These are phyloP conservation scores for Iris pallida DNA, from an alignment of 116 monocot species.

Conservation along the genomic window DNA sequence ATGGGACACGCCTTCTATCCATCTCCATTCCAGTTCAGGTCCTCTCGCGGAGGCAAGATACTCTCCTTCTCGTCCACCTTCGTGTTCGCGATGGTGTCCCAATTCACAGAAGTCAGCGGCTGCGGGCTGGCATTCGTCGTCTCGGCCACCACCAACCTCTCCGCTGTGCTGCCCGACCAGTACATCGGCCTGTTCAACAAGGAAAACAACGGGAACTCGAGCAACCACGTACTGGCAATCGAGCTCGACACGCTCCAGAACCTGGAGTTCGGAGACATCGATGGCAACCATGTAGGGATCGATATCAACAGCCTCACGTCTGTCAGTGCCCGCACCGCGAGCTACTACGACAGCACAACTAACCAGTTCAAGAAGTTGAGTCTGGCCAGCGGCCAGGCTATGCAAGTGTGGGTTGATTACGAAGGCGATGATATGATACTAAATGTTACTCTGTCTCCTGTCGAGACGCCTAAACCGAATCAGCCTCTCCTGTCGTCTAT, in stretches of 20 bases:
- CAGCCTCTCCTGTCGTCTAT: background rate
- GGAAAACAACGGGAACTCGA: conserved; percentile 24
- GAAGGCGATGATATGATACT: conserved; percentile 7
- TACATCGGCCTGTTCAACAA: conserved; percentile 31
- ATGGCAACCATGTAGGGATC: conserved; percentile 32
- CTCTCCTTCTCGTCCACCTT: background rate
- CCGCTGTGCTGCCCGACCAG: conserved; percentile 7
- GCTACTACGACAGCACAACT: conserved; percentile 2
- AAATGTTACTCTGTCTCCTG: conserved; percentile 14
- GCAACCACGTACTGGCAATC: background rate
- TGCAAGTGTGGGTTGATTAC: conserved; percentile 32
- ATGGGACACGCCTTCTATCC: conserved; percentile 24
- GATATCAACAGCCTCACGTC: conserved; percentile 23
- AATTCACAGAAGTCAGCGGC: conserved; percentile 12
- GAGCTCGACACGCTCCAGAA: conserved; percentile 2
- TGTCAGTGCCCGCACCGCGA: conserved; percentile 6
- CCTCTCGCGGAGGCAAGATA: background rate
- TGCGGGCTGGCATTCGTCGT: conserved; percentile 16
- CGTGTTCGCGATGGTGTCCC: no score
- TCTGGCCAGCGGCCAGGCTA: conserved; percentile 7
- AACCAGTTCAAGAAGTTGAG: background rate
- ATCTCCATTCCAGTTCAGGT: conserved; percentile 13
- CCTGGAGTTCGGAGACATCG: conserved; percentile 17
- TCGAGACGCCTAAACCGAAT: background rate
- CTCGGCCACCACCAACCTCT: background rate